Evolutionary conservation across 176 grass and related monocot species (phyloP).

Genomic region (Lolium multiflorum): DNA sequence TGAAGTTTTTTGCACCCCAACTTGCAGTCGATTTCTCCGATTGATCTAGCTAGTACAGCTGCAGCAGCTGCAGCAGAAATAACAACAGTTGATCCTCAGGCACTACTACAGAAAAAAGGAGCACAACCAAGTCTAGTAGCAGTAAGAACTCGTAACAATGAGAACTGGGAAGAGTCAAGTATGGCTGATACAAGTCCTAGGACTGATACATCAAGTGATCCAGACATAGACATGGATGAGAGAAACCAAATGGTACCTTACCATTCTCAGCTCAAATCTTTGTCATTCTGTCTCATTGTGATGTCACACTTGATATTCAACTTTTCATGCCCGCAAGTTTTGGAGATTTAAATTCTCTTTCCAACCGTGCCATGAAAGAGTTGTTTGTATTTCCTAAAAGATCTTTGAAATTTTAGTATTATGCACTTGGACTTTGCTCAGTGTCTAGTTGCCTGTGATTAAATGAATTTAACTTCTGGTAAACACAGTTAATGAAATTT

Average conservation of each 20-base stretch:
- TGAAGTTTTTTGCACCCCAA: neutral
- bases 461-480: neutral
- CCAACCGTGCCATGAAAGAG: neutral
- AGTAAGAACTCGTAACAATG: conserved; percentile 57
- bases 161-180: conserved; percentile 76
- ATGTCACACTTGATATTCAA: conserved; percentile 28
- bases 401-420: conserved; percentile 17
- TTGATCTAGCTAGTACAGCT: conserved; percentile 31
- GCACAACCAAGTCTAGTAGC: conserved; percentile 54
- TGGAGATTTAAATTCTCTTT: conserved; percentile 25
- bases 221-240: conserved; percentile 67
- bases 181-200: conserved; percentile 75
- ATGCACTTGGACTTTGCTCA: conserved; percentile 22
- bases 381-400: neutral
- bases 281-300: conserved; percentile 15
- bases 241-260: conserved; percentile 67
- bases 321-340: conserved; percentile 6
- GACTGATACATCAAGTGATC: conserved; percentile 87
- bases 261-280: conserved; percentile 25
- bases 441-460: conserved; percentile 7
- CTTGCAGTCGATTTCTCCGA: conserved; percentile 56
- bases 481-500: neutral
- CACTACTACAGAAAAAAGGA: conserved; percentile 47
- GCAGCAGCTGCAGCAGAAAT: conserved; percentile 16
- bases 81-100: conserved; percentile 49